Conservation (phyloP, 176 grass and related monocot genomes). For the Raddia guianensis region DNA sequence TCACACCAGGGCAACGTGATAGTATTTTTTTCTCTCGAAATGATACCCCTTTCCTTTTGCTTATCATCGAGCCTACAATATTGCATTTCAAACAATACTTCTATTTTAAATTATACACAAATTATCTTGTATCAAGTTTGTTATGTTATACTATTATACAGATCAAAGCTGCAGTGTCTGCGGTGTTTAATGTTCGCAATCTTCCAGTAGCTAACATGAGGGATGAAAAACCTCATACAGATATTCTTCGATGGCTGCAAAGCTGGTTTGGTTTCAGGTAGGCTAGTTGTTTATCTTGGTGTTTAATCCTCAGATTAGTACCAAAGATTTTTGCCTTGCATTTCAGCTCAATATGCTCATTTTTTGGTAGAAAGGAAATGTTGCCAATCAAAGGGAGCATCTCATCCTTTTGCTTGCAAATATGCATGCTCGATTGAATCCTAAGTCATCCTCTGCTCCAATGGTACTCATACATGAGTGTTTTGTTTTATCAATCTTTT, state of each 20-base stretch:
- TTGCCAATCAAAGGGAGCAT: constrained; percentile 95
- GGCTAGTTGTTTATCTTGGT: constrained; percentile 11
- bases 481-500: constrained; percentile 39
- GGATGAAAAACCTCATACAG: constrained; percentile 56
- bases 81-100: background rate
- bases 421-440: constrained; percentile 73
- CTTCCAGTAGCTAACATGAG: constrained; percentile 61
- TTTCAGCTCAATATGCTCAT: constrained; percentile 34
- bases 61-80: background rate
- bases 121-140: constrained; percentile 16
- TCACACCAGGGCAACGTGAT: background rate
- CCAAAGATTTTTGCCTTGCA: constrained; percentile 20
- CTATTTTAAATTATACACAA: constrained; percentile 14
- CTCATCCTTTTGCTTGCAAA: constrained; percentile 94
- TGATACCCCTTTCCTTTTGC: background rate
- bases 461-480: constrained; percentile 55
- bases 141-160: constrained; percentile 40
- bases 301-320: constrained; percentile 18
- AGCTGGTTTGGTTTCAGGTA: constrained; percentile 99
- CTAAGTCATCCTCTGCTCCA: constrained; percentile 67
- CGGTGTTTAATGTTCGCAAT: constrained; percentile 77
- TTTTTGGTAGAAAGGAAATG: constrained; percentile 76
- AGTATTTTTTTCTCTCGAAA: constrained; percentile 10
- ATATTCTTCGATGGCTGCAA: constrained; percentile 86
- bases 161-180: constrained; percentile 78